Percentiles rank a stretch among this genome's conserved stretches.
Conservation (phyloP, 257 asterid species). For the Haberlea rhodopensis region DNA sequence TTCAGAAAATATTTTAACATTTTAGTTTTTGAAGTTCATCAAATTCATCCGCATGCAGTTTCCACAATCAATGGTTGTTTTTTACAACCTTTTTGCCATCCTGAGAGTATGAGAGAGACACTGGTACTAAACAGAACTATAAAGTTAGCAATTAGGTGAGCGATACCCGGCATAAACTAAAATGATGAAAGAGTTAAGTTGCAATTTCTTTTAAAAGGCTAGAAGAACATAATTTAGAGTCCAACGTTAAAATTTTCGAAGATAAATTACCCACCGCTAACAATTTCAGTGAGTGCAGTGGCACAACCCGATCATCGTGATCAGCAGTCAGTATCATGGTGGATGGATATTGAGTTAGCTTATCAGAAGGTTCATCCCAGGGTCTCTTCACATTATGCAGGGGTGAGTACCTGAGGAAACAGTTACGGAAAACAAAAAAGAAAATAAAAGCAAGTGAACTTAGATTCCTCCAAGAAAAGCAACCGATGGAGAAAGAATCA, state of each 20-base stretch:
- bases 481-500: background rate
- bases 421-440: background rate
- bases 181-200: background rate
- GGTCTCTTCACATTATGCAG: conserved; percentile 75
- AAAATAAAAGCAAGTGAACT: conserved; percentile 3
- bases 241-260: background rate
- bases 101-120: background rate
- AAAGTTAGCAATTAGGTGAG: background rate
- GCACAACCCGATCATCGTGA: conserved; percentile 84
- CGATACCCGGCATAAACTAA: background rate
- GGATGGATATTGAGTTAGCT: conserved; percentile 59
- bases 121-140: background rate
- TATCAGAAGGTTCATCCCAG: conserved; percentile 45
- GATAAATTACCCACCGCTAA: conserved; percentile 47
- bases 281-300: conserved; percentile 67
- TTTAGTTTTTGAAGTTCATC: too few relatives aligned
- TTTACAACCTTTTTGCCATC: background rate
- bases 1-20: too few relatives aligned
- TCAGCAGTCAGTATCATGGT: conserved; percentile 78
- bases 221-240: background rate
- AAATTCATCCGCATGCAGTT: too few relatives aligned
- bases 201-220: background rate
- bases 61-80: background rate
- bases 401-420: conserved; percentile 63
- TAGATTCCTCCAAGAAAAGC: background rate